Percentiles rank a stretch among this genome's conserved stretches.
phyloP scores from a whole-genome alignment of 2,329 filamentous ascomycete genomes.

The Pestalotiopsis sp. region DNA sequence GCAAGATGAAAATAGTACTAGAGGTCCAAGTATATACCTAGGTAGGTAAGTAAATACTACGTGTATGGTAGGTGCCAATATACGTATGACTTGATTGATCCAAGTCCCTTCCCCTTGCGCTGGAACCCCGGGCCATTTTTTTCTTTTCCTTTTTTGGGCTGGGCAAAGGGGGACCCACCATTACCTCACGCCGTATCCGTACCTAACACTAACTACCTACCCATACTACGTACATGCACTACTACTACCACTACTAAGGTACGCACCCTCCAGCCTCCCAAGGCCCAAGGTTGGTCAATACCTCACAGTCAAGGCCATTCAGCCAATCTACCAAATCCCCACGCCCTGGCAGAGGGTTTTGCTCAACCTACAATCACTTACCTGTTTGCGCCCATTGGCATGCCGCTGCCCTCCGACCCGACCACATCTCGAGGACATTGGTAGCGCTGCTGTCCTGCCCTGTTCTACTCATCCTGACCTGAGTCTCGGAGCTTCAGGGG shows the following conservation, averaged over 20 bases:
- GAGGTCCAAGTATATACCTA: too few species aligned
- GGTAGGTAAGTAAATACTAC: too few species aligned
- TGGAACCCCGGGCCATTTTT: not conserved
- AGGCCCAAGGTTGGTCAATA: not conserved
- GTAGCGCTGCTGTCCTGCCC: not conserved
- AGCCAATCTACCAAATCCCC: not conserved
- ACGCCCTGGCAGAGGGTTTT: not conserved
- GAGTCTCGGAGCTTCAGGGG: not conserved
- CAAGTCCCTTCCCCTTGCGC: not conserved
- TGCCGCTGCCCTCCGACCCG: not conserved
- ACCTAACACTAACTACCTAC: not conserved
- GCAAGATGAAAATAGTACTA: too few species aligned
- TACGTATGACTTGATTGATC: not conserved
- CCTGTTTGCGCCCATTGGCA: not conserved
- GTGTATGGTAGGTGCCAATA: too few species aligned
- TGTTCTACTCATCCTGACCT: not conserved
- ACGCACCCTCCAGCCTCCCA: not conserved
- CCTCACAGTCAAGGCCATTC: not conserved
- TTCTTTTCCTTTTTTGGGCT: not conserved
- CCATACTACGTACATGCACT: not conserved
- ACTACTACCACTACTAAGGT: not conserved
- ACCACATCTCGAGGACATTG: not conserved
- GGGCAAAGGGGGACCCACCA: not conserved
- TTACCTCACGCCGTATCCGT: not conserved
- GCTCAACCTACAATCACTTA: not conserved